A percentile compares a stretch with the other conserved stretches of the same genome.
phyloP scores from a whole-genome alignment of 208 protist species.

The Strigomonas oncopelti region DNA sequence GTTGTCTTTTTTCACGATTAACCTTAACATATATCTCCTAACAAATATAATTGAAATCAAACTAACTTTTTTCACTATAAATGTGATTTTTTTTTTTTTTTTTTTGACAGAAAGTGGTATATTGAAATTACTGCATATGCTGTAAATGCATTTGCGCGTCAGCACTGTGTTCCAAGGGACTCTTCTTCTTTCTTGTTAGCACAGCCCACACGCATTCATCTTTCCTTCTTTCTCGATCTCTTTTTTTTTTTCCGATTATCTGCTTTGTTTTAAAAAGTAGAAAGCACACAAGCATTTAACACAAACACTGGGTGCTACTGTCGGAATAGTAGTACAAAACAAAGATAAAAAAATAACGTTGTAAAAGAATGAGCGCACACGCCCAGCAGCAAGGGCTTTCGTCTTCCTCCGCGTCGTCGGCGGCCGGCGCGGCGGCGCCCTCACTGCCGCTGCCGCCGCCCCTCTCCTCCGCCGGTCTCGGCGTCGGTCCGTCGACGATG shows the following conservation, averaged over 20 bases:
- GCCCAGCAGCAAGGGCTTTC: not conserved
- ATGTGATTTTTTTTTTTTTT: not conserved
- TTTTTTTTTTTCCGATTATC: not conserved
- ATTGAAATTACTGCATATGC: too few relatives aligned
- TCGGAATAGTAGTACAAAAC: too few relatives aligned
- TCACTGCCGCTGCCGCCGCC: conserved; percentile 5
- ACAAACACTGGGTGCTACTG: too few relatives aligned
- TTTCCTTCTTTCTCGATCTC: conserved; percentile 3
- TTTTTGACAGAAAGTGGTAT: too few relatives aligned
- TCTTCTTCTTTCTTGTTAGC: too few relatives aligned
- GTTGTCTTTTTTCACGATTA: conserved; percentile 16
- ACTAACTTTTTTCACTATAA: not conserved
- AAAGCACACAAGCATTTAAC: not conserved
- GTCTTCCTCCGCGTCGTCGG: not conserved
- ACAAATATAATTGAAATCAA: not conserved
- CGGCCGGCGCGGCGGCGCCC: not conserved
- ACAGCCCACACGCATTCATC: too few relatives aligned
- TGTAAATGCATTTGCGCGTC: too few relatives aligned
- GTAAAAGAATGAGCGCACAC: not conserved
- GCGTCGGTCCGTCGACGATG: conserved; percentile 1
- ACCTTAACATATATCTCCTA: not conserved
- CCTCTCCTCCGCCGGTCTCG: conserved; percentile 1
- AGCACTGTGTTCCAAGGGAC: too few relatives aligned
- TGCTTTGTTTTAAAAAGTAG: not conserved
- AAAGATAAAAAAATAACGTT: too few relatives aligned